Evolutionary conservation across 1,284 basidiomycete species (phyloP).

Genomic region (Coriolopsis trogii): DNA sequence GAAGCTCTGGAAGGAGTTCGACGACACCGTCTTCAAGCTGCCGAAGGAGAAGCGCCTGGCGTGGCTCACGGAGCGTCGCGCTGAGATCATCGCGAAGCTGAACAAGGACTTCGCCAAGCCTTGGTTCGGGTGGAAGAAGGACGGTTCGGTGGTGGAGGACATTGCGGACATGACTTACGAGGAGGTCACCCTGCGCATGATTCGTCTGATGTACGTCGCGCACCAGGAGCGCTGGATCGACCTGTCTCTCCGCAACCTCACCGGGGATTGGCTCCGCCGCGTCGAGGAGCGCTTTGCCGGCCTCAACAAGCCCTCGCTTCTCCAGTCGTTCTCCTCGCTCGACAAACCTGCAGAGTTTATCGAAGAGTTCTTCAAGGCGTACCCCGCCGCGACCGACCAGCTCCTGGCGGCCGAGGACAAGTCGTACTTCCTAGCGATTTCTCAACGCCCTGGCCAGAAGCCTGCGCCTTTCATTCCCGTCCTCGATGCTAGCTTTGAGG

Average conservation of each 20-base stretch:
- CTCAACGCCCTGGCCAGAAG: conserved; percentile 96
- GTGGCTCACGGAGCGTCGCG: conserved; percentile 88
- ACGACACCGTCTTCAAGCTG: conserved; percentile 93
- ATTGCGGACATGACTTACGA: conserved; percentile 98
- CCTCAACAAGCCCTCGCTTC: conserved; percentile 86
- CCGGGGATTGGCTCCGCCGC: conserved; percentile 96
- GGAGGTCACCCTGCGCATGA: conserved; percentile 90
- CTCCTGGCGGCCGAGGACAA: conserved; percentile 95
- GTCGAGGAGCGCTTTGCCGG: conserved; percentile 98
- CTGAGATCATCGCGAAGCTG: conserved; percentile 89
- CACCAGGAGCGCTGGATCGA: conserved; percentile 97
- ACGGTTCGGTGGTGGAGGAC: conserved; percentile 82
- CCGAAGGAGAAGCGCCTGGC: conserved; percentile 92
- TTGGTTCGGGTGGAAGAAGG: conserved; percentile 96
- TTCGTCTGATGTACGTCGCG: conserved; percentile 90
- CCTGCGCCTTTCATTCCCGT: conserved; percentile 99
- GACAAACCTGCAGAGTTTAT: conserved; percentile 84
- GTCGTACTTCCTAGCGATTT: conserved; percentile 93
- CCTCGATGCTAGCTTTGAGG: conserved; percentile 90
- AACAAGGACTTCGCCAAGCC: conserved; percentile 97
- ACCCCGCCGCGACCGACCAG: conserved; percentile 82
- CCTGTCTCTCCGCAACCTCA: conserved; percentile 89
- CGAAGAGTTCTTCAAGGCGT: conserved; percentile 83
- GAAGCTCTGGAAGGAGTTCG: conserved; percentile 98
- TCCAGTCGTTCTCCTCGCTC: conserved; percentile 89